Evolutionary conservation across 305 asterid species (phyloP), one percentile per base, ranked within the genome.

Genomic region (Solanum hybrid): DNA sequence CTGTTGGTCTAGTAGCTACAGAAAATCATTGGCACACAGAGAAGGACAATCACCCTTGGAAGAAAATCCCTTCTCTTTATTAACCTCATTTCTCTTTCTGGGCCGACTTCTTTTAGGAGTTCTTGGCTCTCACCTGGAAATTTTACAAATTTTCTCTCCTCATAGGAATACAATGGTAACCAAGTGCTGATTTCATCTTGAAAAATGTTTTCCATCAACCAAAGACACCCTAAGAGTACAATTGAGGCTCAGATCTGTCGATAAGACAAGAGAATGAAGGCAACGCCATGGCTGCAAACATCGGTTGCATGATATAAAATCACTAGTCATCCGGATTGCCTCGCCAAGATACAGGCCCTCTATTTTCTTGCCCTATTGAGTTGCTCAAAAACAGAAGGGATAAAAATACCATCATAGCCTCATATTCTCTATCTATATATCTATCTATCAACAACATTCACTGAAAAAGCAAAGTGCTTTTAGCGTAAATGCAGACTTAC

Each of bases 241-340:
- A 42, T 10, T 81, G 72, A 81, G 91, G 91, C 91, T 82, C 91
- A 90, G 92, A 90, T 86, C 79, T 5, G 17, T 37, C 27, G 32
- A 27, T 37, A 31, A 22, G 79, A 64, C 45, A 72, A 12, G 84
- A 51, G 13, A 40, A 87, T 60, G 34, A 15, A 40, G 89, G 51
- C 85, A 75, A 27, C 10, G 15, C 72, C 81, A 89, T 89, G 88
- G 87, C 84, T 89, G 90, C 88, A 38, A 89, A 38, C 73, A 37
- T 14, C 51, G 22, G 34, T 40, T 4, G 86, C 69, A 40, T 80
- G 69, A 80, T 0, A 13, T 13, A 24, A 78, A 26, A 80, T 80
- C 86, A 80, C 66, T 37, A 7, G 66, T 22, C 86, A 80, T 24
- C 35, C 66, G 24, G 66, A 15, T 80, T 80, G 66, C 86, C 69